Evolutionary conservation across 2,329 filamentous ascomycete genomes (phyloP), one percentile per base, ranked within the genome.

Genomic region (Pseudopyrenochaeta lycopersici): DNA sequence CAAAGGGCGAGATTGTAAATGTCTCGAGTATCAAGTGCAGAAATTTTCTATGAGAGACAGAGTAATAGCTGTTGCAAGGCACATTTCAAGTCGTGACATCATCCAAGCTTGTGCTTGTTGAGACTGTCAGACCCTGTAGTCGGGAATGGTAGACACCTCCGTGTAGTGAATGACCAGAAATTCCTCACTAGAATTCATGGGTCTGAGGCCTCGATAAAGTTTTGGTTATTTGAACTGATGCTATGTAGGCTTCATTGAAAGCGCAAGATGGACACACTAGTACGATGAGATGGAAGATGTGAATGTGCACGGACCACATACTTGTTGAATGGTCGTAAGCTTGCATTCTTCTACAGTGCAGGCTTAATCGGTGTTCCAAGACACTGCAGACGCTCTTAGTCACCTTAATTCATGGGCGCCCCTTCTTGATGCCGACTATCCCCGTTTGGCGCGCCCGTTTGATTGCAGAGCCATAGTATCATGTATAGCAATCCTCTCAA

Each of bases 41-140:
- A 20, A 27, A 7, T 17, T 36, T 35, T 45, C 29, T 42, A 33
- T 31, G 30, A 40, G 41, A n/a, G 27, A n/a, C 18, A n/a, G 18
- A 17, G 40, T 18, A 30, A 4, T 32, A 29, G 18, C 40, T 15
- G 23, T 21, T 14, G 27, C 20, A 30, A 45, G 54, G 40, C 23
- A 32, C 30, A 41, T 29, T 52, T 32, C 23, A 46, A 68, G 66
- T 70, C 60, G 60, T 70, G 67, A 70, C 67, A 70, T 70, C 67
- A 70, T 70, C 54, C 20, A 46, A 36, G 27, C 33, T 47, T 2
- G 48, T 33, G 50, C 40, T 36, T 35, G 50, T 42, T 27, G 20
- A 39, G 36, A 39, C 36, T 50, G 49, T 30, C 50, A 4, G 21
- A 50, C 29, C 31, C 23, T 48, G 49, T 48, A 46, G 48, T 31